Percentiles rank a stretch among this genome's conserved stretches.
phyloP scores from a whole-genome alignment of 768 basidiomycete genomes.

The Inosperma sp. region DNA sequence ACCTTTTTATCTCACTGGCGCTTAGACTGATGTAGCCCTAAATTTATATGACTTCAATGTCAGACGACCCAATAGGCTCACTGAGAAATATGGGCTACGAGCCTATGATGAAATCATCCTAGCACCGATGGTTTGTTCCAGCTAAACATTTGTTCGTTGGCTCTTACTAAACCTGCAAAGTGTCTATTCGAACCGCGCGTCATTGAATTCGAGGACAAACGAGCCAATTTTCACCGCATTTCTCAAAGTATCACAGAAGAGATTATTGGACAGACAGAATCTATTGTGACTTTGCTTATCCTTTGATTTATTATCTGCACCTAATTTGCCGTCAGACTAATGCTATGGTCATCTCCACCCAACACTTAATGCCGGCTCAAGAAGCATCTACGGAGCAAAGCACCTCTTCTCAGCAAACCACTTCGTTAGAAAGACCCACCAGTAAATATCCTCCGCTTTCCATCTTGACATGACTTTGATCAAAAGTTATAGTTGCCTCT shows the following conservation, averaged over 20 bases:
- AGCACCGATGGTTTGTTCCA: constrained; percentile 76
- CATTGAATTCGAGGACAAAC: constrained; percentile 83
- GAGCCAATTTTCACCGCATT: constrained; percentile 43
- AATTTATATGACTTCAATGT: constrained; percentile 91
- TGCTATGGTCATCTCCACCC: constrained; percentile 88
- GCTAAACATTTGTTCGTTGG: background rate
- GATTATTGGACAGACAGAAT: constrained; percentile 52
- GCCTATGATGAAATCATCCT: constrained; percentile 95
- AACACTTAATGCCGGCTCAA: constrained; percentile 57
- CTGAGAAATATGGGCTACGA: constrained; percentile 84
- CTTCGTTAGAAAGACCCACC: constrained; percentile 9
- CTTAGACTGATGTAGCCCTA: constrained; percentile 80
- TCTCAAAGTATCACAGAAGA: constrained; percentile 71
- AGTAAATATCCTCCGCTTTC: constrained; percentile 12
- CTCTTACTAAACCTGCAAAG: constrained; percentile 38
- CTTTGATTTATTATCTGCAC: background rate
- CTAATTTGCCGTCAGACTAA: constrained; percentile 55
- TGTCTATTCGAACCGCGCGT: constrained; percentile 91
- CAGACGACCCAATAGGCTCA: constrained; percentile 64
- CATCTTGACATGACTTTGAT: background rate
- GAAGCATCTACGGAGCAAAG: constrained; percentile 23
- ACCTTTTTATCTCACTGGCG: constrained; percentile 6
- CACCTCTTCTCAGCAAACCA: constrained; percentile 18
- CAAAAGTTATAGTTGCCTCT: constrained; percentile 11
- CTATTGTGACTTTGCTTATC: constrained; percentile 38